Base-by-base conservation (phyloP, 805 yeast genomes). In the Maudiozyma turicensis region DNA sequence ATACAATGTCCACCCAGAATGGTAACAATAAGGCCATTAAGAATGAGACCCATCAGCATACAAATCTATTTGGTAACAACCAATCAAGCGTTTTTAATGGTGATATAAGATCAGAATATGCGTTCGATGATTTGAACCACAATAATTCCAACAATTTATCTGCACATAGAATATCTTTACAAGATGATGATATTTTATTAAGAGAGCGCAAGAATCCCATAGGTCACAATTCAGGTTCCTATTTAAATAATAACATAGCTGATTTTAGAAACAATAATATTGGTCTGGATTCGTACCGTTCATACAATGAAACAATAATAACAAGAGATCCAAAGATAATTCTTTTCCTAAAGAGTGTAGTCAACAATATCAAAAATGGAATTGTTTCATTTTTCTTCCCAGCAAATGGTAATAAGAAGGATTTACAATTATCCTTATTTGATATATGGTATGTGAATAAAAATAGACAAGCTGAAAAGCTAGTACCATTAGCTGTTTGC, bases 401-500 rank as follows among this genome's bases (percentile, higher is more conserved):
- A 8, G 54, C 58, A 1, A 38, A 35, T n/a, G 29, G 39, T 6
- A 20, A 9, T 6, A 26, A 34, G n/a, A 46, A 47, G 8, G 45
- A 49, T 13, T 39, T 47, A 28, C 50, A 53, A n/a, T 26, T 9
- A n/a, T 58, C 65, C 1, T 44, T 61, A 28, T 54, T 60, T 32
- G 64, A 60, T 37, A 52, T 54, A 2, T 64, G 66, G 65, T 53
- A 56, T 43, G 48, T 60, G 6, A 62, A 65, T 2, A 63, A 63
- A 47, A 51, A 68, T 47, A 67, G 78, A 56, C 87, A 82, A 54
- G 76, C 87, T 0, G 80, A 79, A 51, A 73, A 77, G 26, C 66
- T 87, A 37, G 72, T 82, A 2, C 72, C 80, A n/a, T 73, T 81
- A 46, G 80, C 86, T 0, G 76, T 75, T 48, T 86, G 86, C 5